Conservation (phyloP, 2,329 filamentous ascomycete genomes). For the Verticillium albo-atrum region DNA sequence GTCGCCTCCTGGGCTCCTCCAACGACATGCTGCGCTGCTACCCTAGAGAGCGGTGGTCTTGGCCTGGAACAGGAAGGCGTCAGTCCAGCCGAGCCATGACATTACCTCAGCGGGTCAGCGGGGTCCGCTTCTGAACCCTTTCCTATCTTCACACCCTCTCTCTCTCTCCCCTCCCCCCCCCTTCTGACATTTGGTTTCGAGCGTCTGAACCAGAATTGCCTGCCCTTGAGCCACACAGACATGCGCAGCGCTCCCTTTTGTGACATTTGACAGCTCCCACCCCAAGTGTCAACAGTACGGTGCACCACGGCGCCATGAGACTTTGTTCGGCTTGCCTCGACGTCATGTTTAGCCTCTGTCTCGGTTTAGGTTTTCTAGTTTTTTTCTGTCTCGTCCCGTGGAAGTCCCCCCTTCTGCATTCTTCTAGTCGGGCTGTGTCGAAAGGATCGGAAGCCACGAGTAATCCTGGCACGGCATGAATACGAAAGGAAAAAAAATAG, state of each 20-base stretch:
- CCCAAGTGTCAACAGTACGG: background rate
- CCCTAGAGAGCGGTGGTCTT: background rate
- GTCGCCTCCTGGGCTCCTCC: background rate
- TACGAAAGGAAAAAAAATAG: background rate
- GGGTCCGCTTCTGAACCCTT: background rate
- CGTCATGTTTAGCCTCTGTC: background rate
- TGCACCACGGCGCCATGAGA: background rate
- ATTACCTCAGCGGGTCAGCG: background rate
- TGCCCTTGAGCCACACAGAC: too few species aligned
- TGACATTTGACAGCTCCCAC: background rate
- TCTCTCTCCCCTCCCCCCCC: background rate
- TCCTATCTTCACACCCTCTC: background rate
- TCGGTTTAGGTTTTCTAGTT: background rate
- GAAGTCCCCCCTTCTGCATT: background rate
- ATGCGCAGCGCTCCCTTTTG: background rate
- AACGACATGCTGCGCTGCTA: background rate
- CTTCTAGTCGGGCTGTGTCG: background rate
- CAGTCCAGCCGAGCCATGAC: background rate
- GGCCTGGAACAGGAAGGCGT: background rate
- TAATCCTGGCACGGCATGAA: background rate
- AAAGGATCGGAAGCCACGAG: background rate
- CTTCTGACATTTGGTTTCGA: background rate
- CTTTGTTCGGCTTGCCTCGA: background rate
- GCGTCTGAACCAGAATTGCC: too few species aligned
- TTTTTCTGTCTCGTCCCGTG: background rate